A percentile compares a stretch with the other conserved stretches of the same genome.
Evolutionary conservation across 2,329 filamentous ascomycete genomes (phyloP).

Genomic region (Ascochyta pisi): DNA sequence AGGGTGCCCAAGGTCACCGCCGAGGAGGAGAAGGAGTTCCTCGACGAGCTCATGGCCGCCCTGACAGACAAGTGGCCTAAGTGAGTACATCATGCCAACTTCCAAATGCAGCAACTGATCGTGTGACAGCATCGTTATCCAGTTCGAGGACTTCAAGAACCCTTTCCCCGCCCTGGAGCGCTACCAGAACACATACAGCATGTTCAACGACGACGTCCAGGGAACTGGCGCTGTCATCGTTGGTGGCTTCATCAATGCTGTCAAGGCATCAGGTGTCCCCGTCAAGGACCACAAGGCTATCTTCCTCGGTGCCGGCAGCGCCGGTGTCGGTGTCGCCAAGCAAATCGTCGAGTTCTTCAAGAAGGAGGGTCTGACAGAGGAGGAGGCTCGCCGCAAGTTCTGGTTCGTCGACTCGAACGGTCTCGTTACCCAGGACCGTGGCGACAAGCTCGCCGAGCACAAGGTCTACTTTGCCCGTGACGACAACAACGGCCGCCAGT

Average conservation of each 20-base stretch:
- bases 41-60: conserved; percentile 97
- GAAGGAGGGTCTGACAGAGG: conserved; percentile 85
- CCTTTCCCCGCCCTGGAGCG: conserved; percentile 92
- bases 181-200: conserved; percentile 87
- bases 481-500: conserved; percentile 69
- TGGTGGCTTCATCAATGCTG: conserved; percentile 76
- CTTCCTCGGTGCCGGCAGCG: conserved; percentile 94
- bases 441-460: conserved; percentile 92
- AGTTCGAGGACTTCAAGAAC: conserved; percentile 98
- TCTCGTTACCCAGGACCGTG: conserved; percentile 89
- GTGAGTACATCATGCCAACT: conserved; percentile 51
- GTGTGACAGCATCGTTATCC: conserved; percentile 70
- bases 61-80: conserved; percentile 77
- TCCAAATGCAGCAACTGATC: conserved; percentile 37
- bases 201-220: conserved; percentile 99
- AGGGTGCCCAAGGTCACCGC: conserved; percentile 80
- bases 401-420: conserved; percentile 98
- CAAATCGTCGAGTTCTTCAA: conserved; percentile 98
- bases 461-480: conserved; percentile 72
- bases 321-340: conserved; percentile 96
- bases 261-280: conserved; percentile 84
- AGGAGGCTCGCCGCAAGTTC: conserved; percentile 88
- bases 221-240: conserved; percentile 95
- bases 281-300: conserved; percentile 91
- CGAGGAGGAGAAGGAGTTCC: conserved; percentile 84